A percentile compares a stretch with the other conserved stretches of the same genome.
phyloP scores from a whole-genome alignment of 2,329 filamentous ascomycete species.

The Arthrobotrys sinensis region DNA sequence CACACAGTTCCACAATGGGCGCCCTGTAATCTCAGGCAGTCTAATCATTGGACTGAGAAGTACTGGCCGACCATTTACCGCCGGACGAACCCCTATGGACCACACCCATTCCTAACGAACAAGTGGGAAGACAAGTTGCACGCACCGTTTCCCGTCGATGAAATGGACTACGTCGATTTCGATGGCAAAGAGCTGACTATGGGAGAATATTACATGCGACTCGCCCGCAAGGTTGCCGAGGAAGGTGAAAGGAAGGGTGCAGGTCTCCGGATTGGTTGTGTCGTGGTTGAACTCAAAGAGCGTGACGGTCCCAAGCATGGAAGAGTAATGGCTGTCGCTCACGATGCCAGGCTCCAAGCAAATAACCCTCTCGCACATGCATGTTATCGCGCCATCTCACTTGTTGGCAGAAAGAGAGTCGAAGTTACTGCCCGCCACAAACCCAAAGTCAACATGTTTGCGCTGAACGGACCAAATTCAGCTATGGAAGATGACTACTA shows the following conservation, averaged over 20 bases:
- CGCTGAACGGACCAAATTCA: constrained; percentile 51
- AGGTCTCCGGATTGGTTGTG: constrained; percentile 81
- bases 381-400: constrained; percentile 83
- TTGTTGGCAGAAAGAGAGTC: constrained; percentile 76
- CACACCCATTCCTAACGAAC: constrained; percentile 80
- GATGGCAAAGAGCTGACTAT: constrained; percentile 78
- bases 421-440: constrained; percentile 61
- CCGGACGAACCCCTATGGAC: constrained; percentile 88
- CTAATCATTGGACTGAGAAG: constrained; percentile 79
- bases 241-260: constrained; percentile 74
- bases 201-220: constrained; percentile 77
- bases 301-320: constrained; percentile 64
- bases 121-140: constrained; percentile 57
- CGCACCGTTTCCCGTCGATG: constrained; percentile 29
- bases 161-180: constrained; percentile 69
- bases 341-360: constrained; percentile 77
- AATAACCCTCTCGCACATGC: constrained; percentile 85
- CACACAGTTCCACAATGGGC: constrained; percentile 80
- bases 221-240: constrained; percentile 77
- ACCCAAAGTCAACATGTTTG: constrained; percentile 43
- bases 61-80: constrained; percentile 91
- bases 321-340: constrained; percentile 79
- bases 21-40: constrained; percentile 82
- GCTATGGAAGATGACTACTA: constrained; percentile 54
- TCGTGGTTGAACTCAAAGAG: constrained; percentile 75